phyloP scores from a whole-genome alignment of 176 grass and related monocot genomes.

The Carex myosuroides region DNA sequence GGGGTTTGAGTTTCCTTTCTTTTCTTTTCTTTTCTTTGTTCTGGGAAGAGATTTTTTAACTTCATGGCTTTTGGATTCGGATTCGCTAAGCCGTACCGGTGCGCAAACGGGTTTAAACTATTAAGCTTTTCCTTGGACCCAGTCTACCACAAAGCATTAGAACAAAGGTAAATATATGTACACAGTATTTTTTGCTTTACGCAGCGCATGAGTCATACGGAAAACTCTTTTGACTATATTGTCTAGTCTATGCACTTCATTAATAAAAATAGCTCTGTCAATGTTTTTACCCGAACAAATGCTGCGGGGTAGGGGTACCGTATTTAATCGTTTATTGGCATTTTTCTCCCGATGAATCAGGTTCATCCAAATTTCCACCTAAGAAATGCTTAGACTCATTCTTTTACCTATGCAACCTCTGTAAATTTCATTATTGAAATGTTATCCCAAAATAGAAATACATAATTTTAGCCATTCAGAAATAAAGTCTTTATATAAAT shows the following conservation, averaged over 20 bases:
- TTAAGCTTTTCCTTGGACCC: background rate
- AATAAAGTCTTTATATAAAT: background rate
- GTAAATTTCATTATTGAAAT: background rate
- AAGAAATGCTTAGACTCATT: background rate
- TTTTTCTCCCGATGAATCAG: background rate
- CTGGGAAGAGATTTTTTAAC: background rate
- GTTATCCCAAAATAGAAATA: background rate
- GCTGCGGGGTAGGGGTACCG: background rate
- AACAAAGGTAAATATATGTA: background rate
- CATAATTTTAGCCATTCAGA: background rate
- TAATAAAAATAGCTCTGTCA: no score
- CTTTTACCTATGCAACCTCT: background rate
- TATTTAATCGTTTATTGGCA: background rate
- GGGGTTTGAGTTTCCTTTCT: constrained; percentile 21
- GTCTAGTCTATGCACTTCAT: no score
- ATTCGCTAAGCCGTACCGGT: background rate
- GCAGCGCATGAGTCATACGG: no score
- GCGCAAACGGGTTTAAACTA: background rate
- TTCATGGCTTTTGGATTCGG: background rate
- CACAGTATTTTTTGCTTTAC: no score
- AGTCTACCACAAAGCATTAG: background rate
- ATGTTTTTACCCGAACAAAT: no score
- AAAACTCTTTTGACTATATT: no score
- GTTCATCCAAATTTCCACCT: background rate
- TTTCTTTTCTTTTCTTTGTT: background rate